Base-by-base conservation (phyloP, 257 asterid species). In the Scutellaria minor region DNA sequence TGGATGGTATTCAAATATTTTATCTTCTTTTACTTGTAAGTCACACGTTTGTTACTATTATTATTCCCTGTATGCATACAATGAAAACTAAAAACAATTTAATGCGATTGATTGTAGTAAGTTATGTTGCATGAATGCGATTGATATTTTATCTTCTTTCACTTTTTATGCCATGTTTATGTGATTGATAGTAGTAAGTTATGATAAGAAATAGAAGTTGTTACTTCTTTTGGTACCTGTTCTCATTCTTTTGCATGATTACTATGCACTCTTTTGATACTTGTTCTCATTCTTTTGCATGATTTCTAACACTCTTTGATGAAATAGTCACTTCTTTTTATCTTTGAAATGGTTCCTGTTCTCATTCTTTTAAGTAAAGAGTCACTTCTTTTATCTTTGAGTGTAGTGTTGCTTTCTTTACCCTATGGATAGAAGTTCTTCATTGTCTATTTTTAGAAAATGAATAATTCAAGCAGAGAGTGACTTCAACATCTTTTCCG, bases 11-110 rank as follows among this genome's bases (percentile, higher is more conserved):
- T 61, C 39, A 31, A 54, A 9, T 31, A 45, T 3, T 61, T 31
- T 63, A 44, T 61, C 66, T 60, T 42, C 11, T 42, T 27, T 68
- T 50, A 48, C 66, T 68, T 58, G 31, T 58, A 50, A 50, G 6
- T 71, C 46, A 22, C 18, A 31, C 31, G 42, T 58, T 5, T n/a
- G 15, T 15, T 46, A 13, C 4, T 61, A 39, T 68, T 60, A 40
- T 56, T 18, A 24, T 54, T 12, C 9, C 39, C 9, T 47, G 10
- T 47, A 37, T 37, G 55, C 35, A 45, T 37, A 46, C 15, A 14
- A 15, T 14, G 39, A 37, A 58, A 20, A 31, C 9, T 10, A n/a
- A 4, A n/a, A 46, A 31, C 54, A 40, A 31, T 13, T 46, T 58
- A 46, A 15, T 71, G 59, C 31, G 41, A 14, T 41, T 61, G 27